Conservation (phyloP, 805 yeast genomes). For the Ogataea methylovora region DNA sequence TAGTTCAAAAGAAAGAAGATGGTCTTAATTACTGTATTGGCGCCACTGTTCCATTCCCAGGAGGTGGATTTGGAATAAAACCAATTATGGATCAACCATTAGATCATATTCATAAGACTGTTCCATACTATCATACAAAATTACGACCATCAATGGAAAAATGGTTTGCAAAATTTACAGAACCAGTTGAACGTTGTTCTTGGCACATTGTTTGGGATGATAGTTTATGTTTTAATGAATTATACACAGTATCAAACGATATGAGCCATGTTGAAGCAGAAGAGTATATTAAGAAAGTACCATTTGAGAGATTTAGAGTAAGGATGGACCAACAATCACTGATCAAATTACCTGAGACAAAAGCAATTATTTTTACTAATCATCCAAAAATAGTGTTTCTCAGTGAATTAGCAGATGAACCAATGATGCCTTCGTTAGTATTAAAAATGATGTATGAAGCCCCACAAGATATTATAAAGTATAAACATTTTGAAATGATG, state of each 20-base stretch:
- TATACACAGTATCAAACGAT: constrained; percentile 26
- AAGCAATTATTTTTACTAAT: constrained; percentile 16
- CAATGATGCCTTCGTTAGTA: constrained; percentile 35
- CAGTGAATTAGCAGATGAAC: constrained; percentile 40
- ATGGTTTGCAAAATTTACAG: constrained; percentile 37
- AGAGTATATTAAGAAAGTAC: constrained; percentile 26
- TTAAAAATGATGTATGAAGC: constrained; percentile 37
- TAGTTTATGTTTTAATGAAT: constrained; percentile 20
- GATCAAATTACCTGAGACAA: constrained; percentile 36
- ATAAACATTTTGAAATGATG: constrained; percentile 34
- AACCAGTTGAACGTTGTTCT: constrained; percentile 41
- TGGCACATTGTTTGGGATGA: constrained; percentile 48
- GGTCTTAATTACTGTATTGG: constrained; percentile 38
- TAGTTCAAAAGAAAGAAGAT: constrained; percentile 29
- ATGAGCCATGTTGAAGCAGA: constrained; percentile 24
- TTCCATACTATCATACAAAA: constrained; percentile 42
- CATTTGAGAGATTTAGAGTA: constrained; percentile 33
- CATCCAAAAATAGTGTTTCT: constrained; percentile 28
- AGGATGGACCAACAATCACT: constrained; percentile 43
- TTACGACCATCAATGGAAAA: constrained; percentile 41
- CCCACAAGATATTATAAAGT: constrained; percentile 37
- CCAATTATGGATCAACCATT: constrained; percentile 25
- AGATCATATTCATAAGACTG: constrained; percentile 37
- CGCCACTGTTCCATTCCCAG: constrained; percentile 45
- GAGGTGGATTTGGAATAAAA: constrained; percentile 40